Evolutionary conservation across 164 flowering plant genomes (phyloP).

Genomic region (Magnolia officinalis): DNA sequence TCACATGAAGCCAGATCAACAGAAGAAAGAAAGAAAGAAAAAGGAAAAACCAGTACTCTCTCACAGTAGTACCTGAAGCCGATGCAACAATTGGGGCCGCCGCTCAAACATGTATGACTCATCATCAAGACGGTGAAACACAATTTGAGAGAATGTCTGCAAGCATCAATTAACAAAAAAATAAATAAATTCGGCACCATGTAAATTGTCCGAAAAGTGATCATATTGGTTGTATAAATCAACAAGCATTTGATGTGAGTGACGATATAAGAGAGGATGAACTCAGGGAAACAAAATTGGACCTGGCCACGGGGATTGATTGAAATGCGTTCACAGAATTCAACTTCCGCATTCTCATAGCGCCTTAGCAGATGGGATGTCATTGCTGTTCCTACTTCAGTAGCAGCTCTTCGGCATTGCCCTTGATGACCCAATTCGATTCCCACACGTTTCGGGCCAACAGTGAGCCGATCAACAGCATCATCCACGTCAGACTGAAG

Average conservation of each 20-base stretch:
- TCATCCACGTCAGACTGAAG: slow-evolving; percentile 80
- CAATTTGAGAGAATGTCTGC: slow-evolving; percentile 86
- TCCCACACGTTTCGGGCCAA: slow-evolving; percentile 86
- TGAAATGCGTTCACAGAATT: slow-evolving; percentile 79
- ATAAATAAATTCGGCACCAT: too few species aligned
- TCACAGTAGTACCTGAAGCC: slow-evolving; percentile 67
- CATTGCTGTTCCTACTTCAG: slow-evolving; percentile 84
- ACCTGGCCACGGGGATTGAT: slow-evolving; percentile 93
- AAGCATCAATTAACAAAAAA: slow-evolving; percentile 10
- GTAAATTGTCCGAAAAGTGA: too few species aligned
- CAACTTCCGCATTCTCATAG: slow-evolving; percentile 73
- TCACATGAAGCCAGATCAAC: not conserved
- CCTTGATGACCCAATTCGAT: slow-evolving; percentile 83
- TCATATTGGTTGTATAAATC: too few species aligned
- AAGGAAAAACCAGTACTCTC: not conserved
- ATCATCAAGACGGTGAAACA: slow-evolving; percentile 88
- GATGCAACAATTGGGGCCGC: slow-evolving; percentile 83
- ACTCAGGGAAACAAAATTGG: slow-evolving; percentile 12
- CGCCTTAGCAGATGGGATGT: slow-evolving; percentile 81
- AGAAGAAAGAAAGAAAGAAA: not conserved
- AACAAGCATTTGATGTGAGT: not conserved
- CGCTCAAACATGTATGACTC: slow-evolving; percentile 85
- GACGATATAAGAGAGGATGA: not conserved
- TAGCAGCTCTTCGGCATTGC: slow-evolving; percentile 86
- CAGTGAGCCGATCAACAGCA: slow-evolving; percentile 92